Base-by-base conservation (phyloP, 768 basidiomycete species). In the Tephrocybe sp. region DNA sequence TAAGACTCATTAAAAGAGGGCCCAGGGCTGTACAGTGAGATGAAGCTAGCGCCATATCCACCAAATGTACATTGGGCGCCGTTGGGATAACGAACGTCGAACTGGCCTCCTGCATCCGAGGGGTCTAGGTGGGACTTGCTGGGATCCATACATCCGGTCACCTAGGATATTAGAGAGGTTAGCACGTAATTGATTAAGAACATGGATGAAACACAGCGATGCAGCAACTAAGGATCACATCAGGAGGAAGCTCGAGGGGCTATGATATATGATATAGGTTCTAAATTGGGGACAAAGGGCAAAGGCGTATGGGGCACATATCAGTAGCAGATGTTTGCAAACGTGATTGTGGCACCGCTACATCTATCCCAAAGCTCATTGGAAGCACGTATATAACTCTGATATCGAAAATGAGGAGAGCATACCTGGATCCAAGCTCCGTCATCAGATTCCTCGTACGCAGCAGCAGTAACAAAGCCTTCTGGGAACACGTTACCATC, bases 21-120 rank as follows among this genome's bases (percentile, higher is more conserved):
- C 29, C 39, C 11, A 18, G 13, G 27, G 16, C 52, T 51, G 48
- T 47, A 78, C 78, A 69, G 67, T 57, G 78, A 68, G 31, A 79
- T 77, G 50, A 79, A 79, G 48, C 77, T 79, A 31, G 76, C 74
- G 4, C 70, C 75, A 37, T 69, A 72, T 4, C 77, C 77, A 34
- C 78, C 77, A 49, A 73, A 79, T 3, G 68, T 67, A 61, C 78
- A 79, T 42, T 76, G 73, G 18, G 78, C 77, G n/a, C 77, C 77
- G 42, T 79, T 71, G 1, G 76, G 78, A 56, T 70, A 79, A 19
- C 77, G 70, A 36, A 71, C 65, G 42, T 79, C 78, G 49, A 77
- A 70, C 54, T 79, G 77, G 9, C 78, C 77, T 5, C 77, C 78
- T 3, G 66, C 64, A 34, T 79, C 76, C 16, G 38, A 27, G 15